Evolutionary conservation across 2,329 filamentous ascomycete genomes (phyloP), one percentile per base, ranked within the genome.

Genomic region (Claviceps fusiformis): DNA sequence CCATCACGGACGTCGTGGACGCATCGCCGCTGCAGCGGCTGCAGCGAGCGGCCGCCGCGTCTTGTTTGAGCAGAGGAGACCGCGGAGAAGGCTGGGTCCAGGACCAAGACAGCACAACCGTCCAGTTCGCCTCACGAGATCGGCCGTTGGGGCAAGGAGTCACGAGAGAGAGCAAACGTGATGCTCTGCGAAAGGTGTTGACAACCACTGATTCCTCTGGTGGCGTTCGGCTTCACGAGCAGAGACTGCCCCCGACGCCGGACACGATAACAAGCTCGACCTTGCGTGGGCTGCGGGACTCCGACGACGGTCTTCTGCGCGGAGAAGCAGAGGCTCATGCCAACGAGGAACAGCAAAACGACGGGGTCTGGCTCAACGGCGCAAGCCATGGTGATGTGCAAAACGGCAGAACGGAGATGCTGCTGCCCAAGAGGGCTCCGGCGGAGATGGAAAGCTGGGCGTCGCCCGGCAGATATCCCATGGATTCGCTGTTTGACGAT

Each of bases 251-350:
- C 10, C 80, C 80, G 0, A 82, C 80, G 0, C 80, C 80, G 0
- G 79, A 82, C 59, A 82, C 80, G 0, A 77, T 81, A 24, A 80
- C 79, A 1, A 80, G 77, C 2, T 76, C 76, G 1, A 79, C 77
- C 0, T 68, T 82, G 39, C 70, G 73, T 6, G 71, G 72, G 15
- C 76, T 73, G 56, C 72, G 79, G 58, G 73, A 71, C 50, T 80
- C 78, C 0, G 72, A 74, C 54, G 78, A 81, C 47, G 74, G 73
- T 0, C 62, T 78, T 1, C 64, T 68, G 0, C 69, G 64, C 8
- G 66, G 68, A 3, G 39, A 41, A n/a, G 65, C 63, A 2, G 62
- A 58, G 6, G 24, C 24, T n/a, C 4, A 10, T 33, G 47, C 59
- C 3, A 60, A 59, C 2, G 61, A 64, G 15, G 68, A 71, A n/a